These are phyloP conservation scores for Fusarium metavorans DNA, from an alignment of 2,329 filamentous ascomycete species.

Conservation along the genomic window DNA sequence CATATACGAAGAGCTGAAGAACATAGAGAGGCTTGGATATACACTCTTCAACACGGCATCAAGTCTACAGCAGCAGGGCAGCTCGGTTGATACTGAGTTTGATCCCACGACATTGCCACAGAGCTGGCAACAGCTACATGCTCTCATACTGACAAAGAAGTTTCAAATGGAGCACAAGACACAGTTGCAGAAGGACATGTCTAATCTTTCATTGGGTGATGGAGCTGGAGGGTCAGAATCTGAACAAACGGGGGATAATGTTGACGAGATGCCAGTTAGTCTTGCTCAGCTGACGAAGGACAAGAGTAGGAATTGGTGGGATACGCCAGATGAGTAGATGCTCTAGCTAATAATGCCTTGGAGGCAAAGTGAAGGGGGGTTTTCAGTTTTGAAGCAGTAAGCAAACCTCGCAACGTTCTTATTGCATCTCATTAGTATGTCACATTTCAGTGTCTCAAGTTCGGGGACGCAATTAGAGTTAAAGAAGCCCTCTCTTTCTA, in stretches of 20 bases:
- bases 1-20: background rate
- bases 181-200: background rate
- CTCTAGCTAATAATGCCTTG: background rate
- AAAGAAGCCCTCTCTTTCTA: background rate
- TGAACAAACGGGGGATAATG: background rate
- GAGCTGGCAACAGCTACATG: background rate
- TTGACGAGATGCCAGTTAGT: background rate
- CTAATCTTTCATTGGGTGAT: background rate
- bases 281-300: background rate
- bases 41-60: background rate
- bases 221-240: no score
- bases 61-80: background rate
- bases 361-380: no score
- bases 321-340: background rate
- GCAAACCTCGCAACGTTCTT: no score
- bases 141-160: background rate
- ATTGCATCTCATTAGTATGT: no score
- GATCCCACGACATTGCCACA: background rate
- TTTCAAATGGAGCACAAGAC: background rate
- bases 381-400: no score
- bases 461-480: background rate
- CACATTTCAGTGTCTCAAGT: no score
- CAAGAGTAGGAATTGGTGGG: slow-evolving; percentile 9
- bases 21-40: background rate
- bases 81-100: background rate